Percentiles rank a stretch among this genome's conserved stretches.
These are phyloP conservation scores for Podaxis rugospora DNA, from an alignment of 768 basidiomycete genomes.

Conservation along the genomic window DNA sequence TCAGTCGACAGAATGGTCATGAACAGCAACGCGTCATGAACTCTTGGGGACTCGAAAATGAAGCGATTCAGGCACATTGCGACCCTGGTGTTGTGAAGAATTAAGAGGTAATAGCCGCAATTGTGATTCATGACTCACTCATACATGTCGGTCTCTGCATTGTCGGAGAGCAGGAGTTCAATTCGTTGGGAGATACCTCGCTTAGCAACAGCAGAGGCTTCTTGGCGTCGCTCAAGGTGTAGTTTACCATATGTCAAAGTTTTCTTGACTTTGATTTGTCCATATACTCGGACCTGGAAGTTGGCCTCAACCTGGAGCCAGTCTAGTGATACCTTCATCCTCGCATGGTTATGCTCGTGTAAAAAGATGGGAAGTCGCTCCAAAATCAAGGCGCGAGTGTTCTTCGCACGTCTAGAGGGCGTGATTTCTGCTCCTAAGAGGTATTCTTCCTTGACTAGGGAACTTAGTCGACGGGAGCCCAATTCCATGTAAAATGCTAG, in stretches of 20 bases:
- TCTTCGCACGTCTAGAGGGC: constrained; percentile 41
- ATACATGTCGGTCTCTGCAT: constrained; percentile 81
- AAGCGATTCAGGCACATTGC: constrained; percentile 78
- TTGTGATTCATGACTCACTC: constrained; percentile 57
- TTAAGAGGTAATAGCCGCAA: neutral
- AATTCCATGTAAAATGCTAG: constrained; percentile 71
- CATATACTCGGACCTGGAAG: constrained; percentile 67
- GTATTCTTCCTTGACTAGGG: constrained; percentile 75
- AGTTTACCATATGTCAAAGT: constrained; percentile 49
- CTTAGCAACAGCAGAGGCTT: constrained; percentile 71
- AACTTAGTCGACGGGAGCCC: constrained; percentile 71
- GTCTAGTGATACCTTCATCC: constrained; percentile 52
- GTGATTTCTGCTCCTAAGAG: constrained; percentile 50
- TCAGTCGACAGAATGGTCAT: constrained; percentile 95
- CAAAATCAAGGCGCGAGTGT: constrained; percentile 60
- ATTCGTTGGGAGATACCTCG: constrained; percentile 49
- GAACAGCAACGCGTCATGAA: constrained; percentile 85
- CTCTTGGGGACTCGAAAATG: constrained; percentile 72
- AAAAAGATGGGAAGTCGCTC: constrained; percentile 89
- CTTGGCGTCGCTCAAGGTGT: constrained; percentile 49
- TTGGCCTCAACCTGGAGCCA: constrained; percentile 65
- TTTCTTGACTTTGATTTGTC: constrained; percentile 60
- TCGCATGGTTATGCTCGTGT: constrained; percentile 77
- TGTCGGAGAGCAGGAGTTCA: constrained; percentile 73
- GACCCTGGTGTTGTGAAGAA: constrained; percentile 44